A percentile compares a stretch with the other conserved stretches of the same genome.
These are phyloP conservation scores for Escallonia rubra DNA, from an alignment of 129 eudicot genomes.

Conservation along the genomic window DNA sequence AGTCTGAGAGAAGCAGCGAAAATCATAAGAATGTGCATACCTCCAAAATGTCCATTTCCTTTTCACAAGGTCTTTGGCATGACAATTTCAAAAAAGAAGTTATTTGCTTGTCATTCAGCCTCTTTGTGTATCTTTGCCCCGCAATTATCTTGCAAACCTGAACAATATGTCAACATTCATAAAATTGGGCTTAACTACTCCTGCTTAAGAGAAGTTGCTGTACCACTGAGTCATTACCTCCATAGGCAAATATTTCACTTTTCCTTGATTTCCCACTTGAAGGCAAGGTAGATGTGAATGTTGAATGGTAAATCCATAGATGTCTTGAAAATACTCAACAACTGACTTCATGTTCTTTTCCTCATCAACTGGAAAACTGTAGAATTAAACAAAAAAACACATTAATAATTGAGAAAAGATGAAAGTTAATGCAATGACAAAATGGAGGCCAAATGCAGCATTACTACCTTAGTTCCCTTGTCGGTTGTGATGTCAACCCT, in stretches of 20 bases:
- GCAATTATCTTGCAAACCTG: conserved; percentile 88
- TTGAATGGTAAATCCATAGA: conserved; percentile 64
- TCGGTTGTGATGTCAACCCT: conserved; percentile 81
- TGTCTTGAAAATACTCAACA: conserved; percentile 68
- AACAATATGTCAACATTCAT: background rate
- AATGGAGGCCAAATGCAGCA: background rate
- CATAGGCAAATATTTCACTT: conserved; percentile 85
- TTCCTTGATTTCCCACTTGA: conserved; percentile 71
- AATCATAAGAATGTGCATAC: conserved; percentile 20
- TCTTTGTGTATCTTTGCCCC: conserved; percentile 79
- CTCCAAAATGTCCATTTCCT: conserved; percentile 67
- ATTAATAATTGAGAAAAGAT: background rate
- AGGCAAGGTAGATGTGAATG: conserved; percentile 78
- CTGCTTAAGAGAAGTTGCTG: too few species aligned
- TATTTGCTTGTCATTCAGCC: conserved; percentile 70
- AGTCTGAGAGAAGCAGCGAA: background rate
- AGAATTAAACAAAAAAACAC: background rate
- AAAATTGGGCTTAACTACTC: too few species aligned
- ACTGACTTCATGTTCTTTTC: conserved; percentile 68
- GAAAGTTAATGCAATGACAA: background rate
- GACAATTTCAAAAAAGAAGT: conserved; percentile 65
- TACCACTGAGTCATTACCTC: conserved; percentile 33
- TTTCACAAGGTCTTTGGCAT: conserved; percentile 67
- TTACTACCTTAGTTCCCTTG: conserved; percentile 60
- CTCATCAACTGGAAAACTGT: conserved; percentile 77